Conservation (phyloP, 75 land plant species). For the Selaginella tamariscina region DNA sequence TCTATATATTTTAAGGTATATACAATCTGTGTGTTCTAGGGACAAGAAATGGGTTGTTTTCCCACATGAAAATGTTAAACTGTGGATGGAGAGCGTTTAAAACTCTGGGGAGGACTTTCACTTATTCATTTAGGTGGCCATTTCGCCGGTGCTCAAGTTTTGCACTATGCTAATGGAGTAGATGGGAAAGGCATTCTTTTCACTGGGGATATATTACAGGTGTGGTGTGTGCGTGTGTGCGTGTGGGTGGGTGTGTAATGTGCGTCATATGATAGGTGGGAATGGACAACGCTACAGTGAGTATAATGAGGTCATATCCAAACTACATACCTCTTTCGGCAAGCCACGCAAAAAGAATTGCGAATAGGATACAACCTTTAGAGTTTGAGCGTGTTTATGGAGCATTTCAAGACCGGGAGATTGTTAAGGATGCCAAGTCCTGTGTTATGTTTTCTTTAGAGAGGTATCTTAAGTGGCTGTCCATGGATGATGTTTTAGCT, state of each 20-base stretch:
- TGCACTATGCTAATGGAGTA: slow-evolving; percentile 18
- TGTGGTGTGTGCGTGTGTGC: not conserved
- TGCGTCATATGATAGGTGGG: not conserved
- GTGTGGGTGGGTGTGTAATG: not conserved
- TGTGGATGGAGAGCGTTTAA: slow-evolving; percentile 19
- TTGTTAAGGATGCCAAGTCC: slow-evolving; percentile 14
- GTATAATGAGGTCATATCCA: slow-evolving; percentile 23
- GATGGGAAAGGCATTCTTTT: slow-evolving; percentile 18
- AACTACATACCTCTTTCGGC: slow-evolving; percentile 25
- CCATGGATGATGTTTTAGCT: too few relatives aligned
- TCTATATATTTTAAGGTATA: too few relatives aligned
- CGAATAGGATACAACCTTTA: slow-evolving; percentile 9
- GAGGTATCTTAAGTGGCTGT: slow-evolving; percentile 17
- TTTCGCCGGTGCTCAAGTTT: slow-evolving; percentile 21
- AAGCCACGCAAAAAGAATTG: slow-evolving; percentile 19
- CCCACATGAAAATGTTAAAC: slow-evolving; percentile 16
- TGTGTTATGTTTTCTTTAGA: slow-evolving; percentile 21
- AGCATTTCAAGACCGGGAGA: slow-evolving; percentile 13
- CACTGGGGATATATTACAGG: slow-evolving; percentile 23
- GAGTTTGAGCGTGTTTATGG: slow-evolving; percentile 24
- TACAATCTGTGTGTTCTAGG: too few relatives aligned
- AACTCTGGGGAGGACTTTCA: slow-evolving; percentile 15
- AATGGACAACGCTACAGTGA: slow-evolving; percentile 21
- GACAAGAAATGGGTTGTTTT: slow-evolving; percentile 21
- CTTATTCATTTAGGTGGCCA: slow-evolving; percentile 21